Evolutionary conservation across 1,284 basidiomycete species (phyloP).

Genomic region (Ceratobasidium sp.): DNA sequence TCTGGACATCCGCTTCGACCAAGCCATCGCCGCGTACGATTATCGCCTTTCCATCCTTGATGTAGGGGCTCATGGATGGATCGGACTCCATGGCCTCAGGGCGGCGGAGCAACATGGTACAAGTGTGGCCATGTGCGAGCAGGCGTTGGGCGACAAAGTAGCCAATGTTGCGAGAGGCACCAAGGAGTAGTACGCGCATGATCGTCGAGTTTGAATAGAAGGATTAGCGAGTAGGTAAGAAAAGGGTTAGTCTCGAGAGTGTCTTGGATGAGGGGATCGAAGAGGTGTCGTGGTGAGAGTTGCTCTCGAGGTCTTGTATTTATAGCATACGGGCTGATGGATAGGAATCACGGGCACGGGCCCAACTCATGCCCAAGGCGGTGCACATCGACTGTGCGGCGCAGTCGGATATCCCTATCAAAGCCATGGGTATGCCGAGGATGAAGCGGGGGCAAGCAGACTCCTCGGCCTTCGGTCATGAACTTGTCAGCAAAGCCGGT

Average conservation of each 20-base stretch:
- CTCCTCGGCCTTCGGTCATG: background rate
- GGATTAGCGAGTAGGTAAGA: background rate
- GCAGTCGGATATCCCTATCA: background rate
- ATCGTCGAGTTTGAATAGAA: background rate
- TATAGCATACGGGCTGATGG: too few relatives aligned
- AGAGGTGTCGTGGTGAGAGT: background rate
- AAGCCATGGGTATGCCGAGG: background rate
- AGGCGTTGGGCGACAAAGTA: slow-evolving; percentile 62
- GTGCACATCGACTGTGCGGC: background rate
- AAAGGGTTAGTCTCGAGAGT: background rate
- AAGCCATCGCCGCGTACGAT: slow-evolving; percentile 63
- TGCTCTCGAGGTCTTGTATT: background rate
- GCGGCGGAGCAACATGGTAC: slow-evolving; percentile 61
- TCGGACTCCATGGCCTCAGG: slow-evolving; percentile 58
- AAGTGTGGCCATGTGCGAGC: slow-evolving; percentile 58
- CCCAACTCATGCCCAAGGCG: background rate
- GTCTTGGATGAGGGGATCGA: background rate
- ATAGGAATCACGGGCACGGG: too few relatives aligned
- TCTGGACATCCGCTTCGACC: slow-evolving; percentile 56
- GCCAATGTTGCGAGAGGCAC: slow-evolving; percentile 69
- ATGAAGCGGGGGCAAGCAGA: background rate
- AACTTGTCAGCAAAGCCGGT: background rate
- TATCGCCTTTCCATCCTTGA: slow-evolving; percentile 56
- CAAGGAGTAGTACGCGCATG: slow-evolving; percentile 60
- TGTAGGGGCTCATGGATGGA: slow-evolving; percentile 54